A percentile compares a stretch with the other conserved stretches of the same genome.
phyloP scores from a whole-genome alignment of 805 yeast genomes.

The Saccharomycopsis amapae region DNA sequence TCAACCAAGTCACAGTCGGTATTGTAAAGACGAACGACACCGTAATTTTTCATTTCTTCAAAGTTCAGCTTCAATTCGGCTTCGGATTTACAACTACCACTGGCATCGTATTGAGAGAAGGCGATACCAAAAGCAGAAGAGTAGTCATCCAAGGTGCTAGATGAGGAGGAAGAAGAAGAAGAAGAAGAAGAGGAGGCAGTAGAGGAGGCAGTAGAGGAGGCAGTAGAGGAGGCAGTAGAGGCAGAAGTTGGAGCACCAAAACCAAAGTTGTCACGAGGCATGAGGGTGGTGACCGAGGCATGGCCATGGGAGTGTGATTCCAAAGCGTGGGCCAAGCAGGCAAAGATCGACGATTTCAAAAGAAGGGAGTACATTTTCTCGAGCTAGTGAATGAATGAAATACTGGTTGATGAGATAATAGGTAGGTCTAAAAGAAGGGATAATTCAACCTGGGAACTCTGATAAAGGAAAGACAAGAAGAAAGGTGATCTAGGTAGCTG shows the following conservation, averaged over 20 bases:
- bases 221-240: neutral
- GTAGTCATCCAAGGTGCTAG: slow-evolving; percentile 29
- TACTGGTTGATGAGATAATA: too few relatives aligned
- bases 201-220: slow-evolving; percentile 17
- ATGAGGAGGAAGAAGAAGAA: slow-evolving; percentile 29
- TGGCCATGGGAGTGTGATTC: neutral
- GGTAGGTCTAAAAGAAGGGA: too few relatives aligned
- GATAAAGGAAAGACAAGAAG: too few relatives aligned
- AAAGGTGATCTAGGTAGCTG: too few relatives aligned
- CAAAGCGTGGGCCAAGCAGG: neutral
- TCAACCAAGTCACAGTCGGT: slow-evolving; percentile 78
- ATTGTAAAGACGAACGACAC: slow-evolving; percentile 71
- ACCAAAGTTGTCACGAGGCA: neutral
- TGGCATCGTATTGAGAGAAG: slow-evolving; percentile 67
- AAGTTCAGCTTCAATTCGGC: slow-evolving; percentile 53
- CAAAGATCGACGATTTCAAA: too few relatives aligned
- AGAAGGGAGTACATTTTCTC: too few relatives aligned
- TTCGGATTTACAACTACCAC: slow-evolving; percentile 62
- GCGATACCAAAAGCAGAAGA: slow-evolving; percentile 60
- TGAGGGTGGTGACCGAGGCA: neutral
- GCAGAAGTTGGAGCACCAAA: neutral
- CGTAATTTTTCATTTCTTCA: slow-evolving; percentile 42
- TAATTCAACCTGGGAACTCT: too few relatives aligned
- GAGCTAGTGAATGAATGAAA: too few relatives aligned
- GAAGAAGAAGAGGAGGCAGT: slow-evolving; percentile 26